Evolutionary conservation across 768 basidiomycete genomes (phyloP), one percentile per base, ranked within the genome.

Genomic region (Inosperma sp.): DNA sequence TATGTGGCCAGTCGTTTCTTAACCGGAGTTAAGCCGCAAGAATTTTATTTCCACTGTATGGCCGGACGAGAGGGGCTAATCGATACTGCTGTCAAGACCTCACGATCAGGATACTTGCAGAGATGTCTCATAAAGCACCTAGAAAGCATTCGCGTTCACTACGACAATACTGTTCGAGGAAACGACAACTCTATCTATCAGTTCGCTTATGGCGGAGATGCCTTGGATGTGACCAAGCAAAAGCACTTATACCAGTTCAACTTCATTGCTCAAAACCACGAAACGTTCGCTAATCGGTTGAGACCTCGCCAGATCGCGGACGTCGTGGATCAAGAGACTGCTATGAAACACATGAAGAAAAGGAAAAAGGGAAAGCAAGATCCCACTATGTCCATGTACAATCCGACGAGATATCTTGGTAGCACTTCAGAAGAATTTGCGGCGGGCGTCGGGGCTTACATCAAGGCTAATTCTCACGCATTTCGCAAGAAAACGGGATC

Each of bases 1-100:
- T 99, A 95, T 66, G 90, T 99, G 39, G 93, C 91, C 12, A 96
- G 95, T 66, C 92, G 96, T 29, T 99, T 99, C 79, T 80, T 99
- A 74, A 98, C 96, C 6, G 96, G 96, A 48, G 84, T 99, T 66
- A 90, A 88, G 59, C 96, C 96, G 0, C 96, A 99, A 65, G 96
- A 99, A 67, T 99, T 97, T 71, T 99, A 96, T 73, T 99, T 99
- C 78, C 96, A 99, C 71, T 98, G 96, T 65, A 99, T 99, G 96
- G 96, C 96, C 51, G 96, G 96, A 46, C 83, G 96, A 59, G 96
- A 99, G 73, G 96, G 96, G 63, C 79, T 99, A 31, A 99, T 99
- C 62, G 96, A 99, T 63, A 99, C 96, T 5, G 96, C 96, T 30
- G 95, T 99, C 66, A 99, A 99, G 73, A 99, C 96, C 4, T 91